Evolutionary conservation across 805 yeast species (phyloP).

Genomic region (Hanseniaspora valbyensis): DNA sequence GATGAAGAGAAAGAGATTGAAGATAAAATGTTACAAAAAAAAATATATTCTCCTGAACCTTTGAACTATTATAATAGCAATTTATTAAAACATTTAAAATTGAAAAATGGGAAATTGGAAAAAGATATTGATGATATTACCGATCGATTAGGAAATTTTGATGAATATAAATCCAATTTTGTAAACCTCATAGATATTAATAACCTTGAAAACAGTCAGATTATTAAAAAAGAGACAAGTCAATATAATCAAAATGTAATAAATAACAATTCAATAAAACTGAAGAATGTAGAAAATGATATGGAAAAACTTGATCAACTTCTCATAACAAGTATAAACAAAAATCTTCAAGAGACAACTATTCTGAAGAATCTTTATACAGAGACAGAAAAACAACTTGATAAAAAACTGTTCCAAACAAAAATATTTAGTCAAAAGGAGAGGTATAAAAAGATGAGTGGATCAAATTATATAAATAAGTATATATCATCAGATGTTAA

Average conservation of each 20-base stretch:
- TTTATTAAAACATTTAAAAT: background rate
- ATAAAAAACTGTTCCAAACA: background rate
- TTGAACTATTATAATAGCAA: constrained; percentile 1
- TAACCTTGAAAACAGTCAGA: background rate
- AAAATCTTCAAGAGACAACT: background rate
- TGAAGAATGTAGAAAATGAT: background rate
- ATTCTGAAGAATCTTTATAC: background rate
- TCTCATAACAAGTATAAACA: background rate
- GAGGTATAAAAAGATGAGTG: background rate
- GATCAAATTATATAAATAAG: background rate
- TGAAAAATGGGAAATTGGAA: constrained; percentile 24
- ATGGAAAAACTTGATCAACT: background rate
- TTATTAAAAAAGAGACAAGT: background rate
- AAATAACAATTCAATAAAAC: background rate
- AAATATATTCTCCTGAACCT: constrained; percentile 8
- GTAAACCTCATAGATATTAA: background rate
- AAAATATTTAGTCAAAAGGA: background rate
- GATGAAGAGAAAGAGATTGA: constrained; percentile 16
- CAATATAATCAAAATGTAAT: background rate
- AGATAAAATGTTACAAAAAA: constrained; percentile 2
- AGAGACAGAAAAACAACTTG: background rate
- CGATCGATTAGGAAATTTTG: background rate
- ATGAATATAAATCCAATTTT: background rate
- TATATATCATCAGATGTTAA: background rate
- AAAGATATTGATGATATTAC: constrained; percentile 15